Conservation (phyloP, 495 filamentous ascomycete species). For the Penicillium pulvis region DNA sequence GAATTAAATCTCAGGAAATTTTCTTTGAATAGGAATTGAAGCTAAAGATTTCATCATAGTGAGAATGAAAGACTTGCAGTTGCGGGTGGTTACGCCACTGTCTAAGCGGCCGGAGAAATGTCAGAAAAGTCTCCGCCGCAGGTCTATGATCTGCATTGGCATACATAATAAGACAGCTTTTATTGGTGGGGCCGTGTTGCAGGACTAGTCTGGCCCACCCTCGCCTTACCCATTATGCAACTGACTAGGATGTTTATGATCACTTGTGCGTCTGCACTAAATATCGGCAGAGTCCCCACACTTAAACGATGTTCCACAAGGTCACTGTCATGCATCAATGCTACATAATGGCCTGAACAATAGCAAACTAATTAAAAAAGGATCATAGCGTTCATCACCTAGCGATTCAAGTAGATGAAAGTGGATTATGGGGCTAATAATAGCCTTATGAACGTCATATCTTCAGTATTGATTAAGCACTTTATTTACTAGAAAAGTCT, state of each 20-base stretch:
- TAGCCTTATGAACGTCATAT: not conserved
- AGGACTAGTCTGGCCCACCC: not conserved
- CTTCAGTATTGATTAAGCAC: too few relatives aligned
- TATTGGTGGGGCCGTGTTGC: not conserved
- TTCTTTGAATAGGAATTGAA: not conserved
- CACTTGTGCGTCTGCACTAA: not conserved
- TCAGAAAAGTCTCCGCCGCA: not conserved
- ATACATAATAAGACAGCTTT: not conserved
- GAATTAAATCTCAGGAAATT: not conserved
- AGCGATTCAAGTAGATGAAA: not conserved
- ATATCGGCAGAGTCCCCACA: not conserved
- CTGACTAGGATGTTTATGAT: slow-evolving; percentile 1
- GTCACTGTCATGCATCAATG: not conserved
- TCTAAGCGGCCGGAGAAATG: not conserved
- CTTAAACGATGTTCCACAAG: not conserved
- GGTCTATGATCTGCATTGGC: not conserved
- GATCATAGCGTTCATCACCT: not conserved
- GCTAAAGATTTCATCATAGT: not conserved
- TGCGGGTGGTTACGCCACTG: not conserved
- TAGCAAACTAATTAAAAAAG: not conserved
- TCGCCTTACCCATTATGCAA: slow-evolving; percentile 1
- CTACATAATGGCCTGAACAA: too few relatives aligned
- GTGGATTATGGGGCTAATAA: not conserved
- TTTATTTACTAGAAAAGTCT: too few relatives aligned
- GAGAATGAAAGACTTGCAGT: not conserved